Conservation (phyloP, 352 stramenopile species). For the Thraustochytrium sp. region DNA sequence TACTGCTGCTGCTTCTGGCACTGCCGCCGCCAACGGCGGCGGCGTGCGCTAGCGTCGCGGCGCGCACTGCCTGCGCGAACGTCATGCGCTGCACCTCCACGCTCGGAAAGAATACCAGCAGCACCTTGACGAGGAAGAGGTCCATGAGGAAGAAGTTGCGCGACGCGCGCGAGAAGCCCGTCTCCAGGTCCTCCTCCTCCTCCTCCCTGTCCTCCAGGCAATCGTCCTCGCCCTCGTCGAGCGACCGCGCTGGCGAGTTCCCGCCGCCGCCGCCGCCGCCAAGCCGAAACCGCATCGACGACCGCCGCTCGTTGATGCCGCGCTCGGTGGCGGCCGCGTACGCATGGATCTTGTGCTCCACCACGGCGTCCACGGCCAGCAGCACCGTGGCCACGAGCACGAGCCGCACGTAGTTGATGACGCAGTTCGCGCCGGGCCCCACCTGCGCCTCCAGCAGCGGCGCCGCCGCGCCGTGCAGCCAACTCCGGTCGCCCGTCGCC, state of each 20-base stretch:
- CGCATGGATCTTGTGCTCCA: conserved; percentile 11
- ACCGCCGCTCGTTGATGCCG: conserved; percentile 26
- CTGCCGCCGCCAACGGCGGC: neutral
- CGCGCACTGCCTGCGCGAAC: conserved; percentile 14
- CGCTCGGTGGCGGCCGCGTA: conserved; percentile 4
- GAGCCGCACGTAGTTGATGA: conserved; percentile 29
- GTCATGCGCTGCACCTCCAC: conserved; percentile 8
- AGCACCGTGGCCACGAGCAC: neutral
- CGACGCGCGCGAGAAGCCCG: neutral
- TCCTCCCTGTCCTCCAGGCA: neutral
- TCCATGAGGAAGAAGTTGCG: neutral
- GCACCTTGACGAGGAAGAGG: conserved; percentile 24
- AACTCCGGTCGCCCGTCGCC: neutral
- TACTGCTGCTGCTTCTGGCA: neutral
- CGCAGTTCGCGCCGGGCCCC: neutral
- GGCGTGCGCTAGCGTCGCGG: neutral
- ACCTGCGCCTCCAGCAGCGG: neutral
- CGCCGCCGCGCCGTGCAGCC: neutral
- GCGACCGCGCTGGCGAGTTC: neutral
- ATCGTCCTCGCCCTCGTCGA: neutral
- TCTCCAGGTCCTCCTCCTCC: neutral
- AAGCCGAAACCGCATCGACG: neutral
- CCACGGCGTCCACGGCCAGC: neutral
- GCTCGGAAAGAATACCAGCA: conserved; percentile 39
- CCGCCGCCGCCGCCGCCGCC: neutral